Percentiles rank a stretch among this genome's conserved stretches.
Conservation (phyloP, 192 early-diverging fungal species). For the Powellomyces hirtus region DNA sequence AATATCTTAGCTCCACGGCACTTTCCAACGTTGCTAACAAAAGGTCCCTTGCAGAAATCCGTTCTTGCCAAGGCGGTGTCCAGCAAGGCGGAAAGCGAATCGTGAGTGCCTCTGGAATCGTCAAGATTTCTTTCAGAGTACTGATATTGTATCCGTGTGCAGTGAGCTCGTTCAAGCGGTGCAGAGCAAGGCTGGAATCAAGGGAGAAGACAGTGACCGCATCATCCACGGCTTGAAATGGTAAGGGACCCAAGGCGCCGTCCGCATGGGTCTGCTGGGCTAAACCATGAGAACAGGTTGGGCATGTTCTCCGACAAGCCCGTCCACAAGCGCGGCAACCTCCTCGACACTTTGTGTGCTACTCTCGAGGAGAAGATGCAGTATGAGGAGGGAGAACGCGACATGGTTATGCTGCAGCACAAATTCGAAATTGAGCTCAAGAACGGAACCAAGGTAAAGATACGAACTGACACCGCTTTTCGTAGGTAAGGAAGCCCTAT, state of each 20-base stretch:
- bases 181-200: slow-evolving; percentile 55
- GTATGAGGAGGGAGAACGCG: slow-evolving; percentile 87
- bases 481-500: too few relatives aligned
- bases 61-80: slow-evolving; percentile 65
- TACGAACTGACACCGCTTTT: too few relatives aligned
- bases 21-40: too few relatives aligned
- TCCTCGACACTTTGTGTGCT: slow-evolving; percentile 84
- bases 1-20: too few relatives aligned
- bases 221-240: slow-evolving; percentile 51
- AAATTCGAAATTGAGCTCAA: slow-evolving; percentile 90
- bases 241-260: too few relatives aligned
- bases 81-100: slow-evolving; percentile 17
- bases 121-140: neutral
- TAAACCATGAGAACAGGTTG: too few relatives aligned
- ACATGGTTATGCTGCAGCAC: slow-evolving; percentile 98
- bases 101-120: slow-evolving; percentile 26
- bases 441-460: slow-evolving; percentile 53
- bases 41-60: slow-evolving; percentile 42
- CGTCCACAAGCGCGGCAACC: slow-evolving; percentile 68
- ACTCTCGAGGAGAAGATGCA: slow-evolving; percentile 95
- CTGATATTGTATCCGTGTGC: neutral
- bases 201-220: slow-evolving; percentile 31
- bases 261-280: too few relatives aligned
- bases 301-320: slow-evolving; percentile 77
- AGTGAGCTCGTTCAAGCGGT: slow-evolving; percentile 51